Base-by-base conservation (phyloP, 306 rosid species). In the Lablab purpureus region DNA sequence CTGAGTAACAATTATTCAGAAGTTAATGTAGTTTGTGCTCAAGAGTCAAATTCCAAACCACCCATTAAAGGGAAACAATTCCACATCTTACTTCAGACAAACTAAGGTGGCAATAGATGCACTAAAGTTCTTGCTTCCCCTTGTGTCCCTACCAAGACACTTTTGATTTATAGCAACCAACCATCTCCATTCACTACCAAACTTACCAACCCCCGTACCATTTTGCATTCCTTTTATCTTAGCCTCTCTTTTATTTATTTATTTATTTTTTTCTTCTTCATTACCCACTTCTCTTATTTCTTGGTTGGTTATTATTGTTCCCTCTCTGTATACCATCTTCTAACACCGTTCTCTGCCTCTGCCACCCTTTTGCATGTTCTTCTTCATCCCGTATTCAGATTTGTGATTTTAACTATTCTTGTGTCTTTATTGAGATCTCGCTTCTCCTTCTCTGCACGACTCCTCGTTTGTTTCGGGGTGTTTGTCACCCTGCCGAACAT, bases 291-390 rank as follows among this genome's bases (percentile, higher is more conserved):
- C 8, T 43, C 23, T 67, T 41, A 7, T 43, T 43, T 14, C 36
- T 41, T 67, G 73, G 14, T 43, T 67, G 73, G 11, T 43, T 21
- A 5, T 23, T 7, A 46, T 41, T 13, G 15, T 13, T 41, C 12
- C 54, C 55, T 19, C 49, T 64, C 0, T 37, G 50, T 9, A 19
- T 66, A 28, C n/a, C n/a, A 3, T 67, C 15, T 21, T 41, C 72
- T 41, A n/a, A 40, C 71, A 66, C 32, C 70, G 70, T 36, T 64
- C 69, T 34, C 45, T 63, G 18, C 67, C 37, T 43, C 49, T 41
- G 46, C 71, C 28, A 36, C 27, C 50, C 27, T 34, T 63, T 34
- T 17, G 25, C 25, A 63, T 32, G 15, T 4, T 2, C 67, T 28
- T 34, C 70, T 64, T 36, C 46, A 0, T 63, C 36, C 15, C 47